A percentile compares a stretch with the other conserved stretches of the same genome.
Evolutionary conservation across 371 early-diverging fungal species (phyloP).

Genomic region (Dipsacomyces acuminosporus): DNA sequence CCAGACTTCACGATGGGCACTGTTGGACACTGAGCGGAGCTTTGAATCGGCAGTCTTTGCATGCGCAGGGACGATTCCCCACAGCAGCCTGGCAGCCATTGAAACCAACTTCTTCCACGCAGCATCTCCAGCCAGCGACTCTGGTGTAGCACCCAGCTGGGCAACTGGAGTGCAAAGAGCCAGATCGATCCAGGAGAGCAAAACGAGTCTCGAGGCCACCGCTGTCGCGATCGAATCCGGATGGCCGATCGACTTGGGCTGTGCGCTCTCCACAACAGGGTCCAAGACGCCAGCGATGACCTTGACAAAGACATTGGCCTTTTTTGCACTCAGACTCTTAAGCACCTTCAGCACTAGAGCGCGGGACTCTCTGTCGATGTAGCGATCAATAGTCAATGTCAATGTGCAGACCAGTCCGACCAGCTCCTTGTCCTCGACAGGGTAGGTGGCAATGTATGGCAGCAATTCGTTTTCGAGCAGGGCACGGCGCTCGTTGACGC

Average conservation of each 20-base stretch:
- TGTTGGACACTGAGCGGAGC: slow-evolving; percentile 21
- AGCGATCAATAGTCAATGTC: slow-evolving; percentile 16
- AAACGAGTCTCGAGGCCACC: slow-evolving; percentile 23
- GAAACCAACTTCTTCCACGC: slow-evolving; percentile 40
- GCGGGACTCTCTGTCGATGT: slow-evolving; percentile 29
- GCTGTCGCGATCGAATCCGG: slow-evolving; percentile 27
- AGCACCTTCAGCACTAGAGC: slow-evolving; percentile 21
- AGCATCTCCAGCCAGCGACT: slow-evolving; percentile 9
- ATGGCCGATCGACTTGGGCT: slow-evolving; percentile 20
- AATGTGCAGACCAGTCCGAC: slow-evolving; percentile 14
- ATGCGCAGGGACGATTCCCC: slow-evolving; percentile 28
- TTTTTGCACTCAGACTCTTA: slow-evolving; percentile 10
- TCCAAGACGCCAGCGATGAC: slow-evolving; percentile 26
- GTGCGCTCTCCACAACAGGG: slow-evolving; percentile 23
- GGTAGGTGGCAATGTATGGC: slow-evolving; percentile 6
- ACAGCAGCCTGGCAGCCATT: slow-evolving; percentile 33
- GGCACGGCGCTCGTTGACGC: slow-evolving; percentile 20
- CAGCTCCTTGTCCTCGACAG: slow-evolving; percentile 25
- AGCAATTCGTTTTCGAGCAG: slow-evolving; percentile 12
- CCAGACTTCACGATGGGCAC: slow-evolving; percentile 42
- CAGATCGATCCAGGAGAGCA: slow-evolving; percentile 42
- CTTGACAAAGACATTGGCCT: slow-evolving; percentile 23
- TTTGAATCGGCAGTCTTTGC: slow-evolving; percentile 4
- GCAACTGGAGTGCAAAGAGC: slow-evolving; percentile 17
- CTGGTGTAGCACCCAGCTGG: slow-evolving; percentile 1